Base-by-base conservation (phyloP, 75 land plant genomes). In the Picea sitchensis region DNA sequence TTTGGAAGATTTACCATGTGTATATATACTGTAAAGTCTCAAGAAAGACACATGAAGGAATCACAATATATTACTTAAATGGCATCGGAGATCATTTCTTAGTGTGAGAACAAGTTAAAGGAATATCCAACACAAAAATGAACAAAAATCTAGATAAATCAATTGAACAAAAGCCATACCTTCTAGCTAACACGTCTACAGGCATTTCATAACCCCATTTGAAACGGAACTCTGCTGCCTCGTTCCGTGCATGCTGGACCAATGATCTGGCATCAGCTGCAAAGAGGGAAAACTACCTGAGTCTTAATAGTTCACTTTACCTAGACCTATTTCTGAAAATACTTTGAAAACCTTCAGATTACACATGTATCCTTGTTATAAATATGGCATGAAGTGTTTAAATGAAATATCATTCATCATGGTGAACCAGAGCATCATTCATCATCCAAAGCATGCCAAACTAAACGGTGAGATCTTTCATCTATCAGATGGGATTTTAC, bases 201-300 rank as follows among this genome's bases (percentile, higher is more conserved):
- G 94, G 95, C 86, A 94, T 94, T 65, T 96, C 94, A 79, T 96
- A 96, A 59, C 99, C 99, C 86, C 87, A 86, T 85, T 87, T 94
- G 80, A 86, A 86, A 14, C 91, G 90, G 74, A 93, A 96, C 57
- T 96, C 98, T 51, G 98, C 98, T 30, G 98, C 96, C 83, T 91
- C 94, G 80, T 92, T 87, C 36, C 92, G 85, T 65, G 96, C 98
- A 85, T 94, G 90, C 23, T 85, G 87, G 38, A 96, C 98, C 83
- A 96, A 80, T 1, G 96, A 90, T 73, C 91, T 94, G 51, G 99
- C 93, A 92, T 96, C 99, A 83, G 99, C 99, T 96, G 82, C 30
- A 83, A 65, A 58, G 34, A 64, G 61, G 30, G 9, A 77, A 73
- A 14, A 80, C 14, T 21, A 68, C 36, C 47, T 32, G 38, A 68